Base-by-base conservation (phyloP, 768 basidiomycete genomes). In the Cubamyces sp. region DNA sequence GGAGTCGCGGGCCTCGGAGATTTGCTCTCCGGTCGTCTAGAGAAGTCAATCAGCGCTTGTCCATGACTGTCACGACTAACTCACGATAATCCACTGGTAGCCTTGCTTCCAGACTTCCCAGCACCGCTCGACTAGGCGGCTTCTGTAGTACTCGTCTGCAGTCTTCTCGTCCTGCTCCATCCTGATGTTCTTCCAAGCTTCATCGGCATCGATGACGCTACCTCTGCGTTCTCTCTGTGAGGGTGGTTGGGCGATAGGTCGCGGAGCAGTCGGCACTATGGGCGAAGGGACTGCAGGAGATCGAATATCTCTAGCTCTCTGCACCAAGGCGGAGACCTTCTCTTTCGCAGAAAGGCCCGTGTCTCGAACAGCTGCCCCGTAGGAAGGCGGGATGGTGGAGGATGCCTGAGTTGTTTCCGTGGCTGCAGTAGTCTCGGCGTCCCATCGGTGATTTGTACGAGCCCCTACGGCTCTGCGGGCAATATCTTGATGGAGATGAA, bases 61-160 rank as follows among this genome's bases (percentile, higher is more conserved):
- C 47, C 55, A 64, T 61, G 52, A 54, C 61, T 67, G 56, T 37
- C 23, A 51, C 60, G 60, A 23, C 41, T 60, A 43, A 78, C 91
- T 61, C 75, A 93, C 93, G 62, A 79, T 74, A 67, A 91, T 84
- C 91, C 92, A 93, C 47, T 82, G 74, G 67, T 82, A 83, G 2
- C 87, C 86, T 68, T 85, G 83, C 48, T 77, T 79, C 93, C 93
- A 95, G 61, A 87, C 82, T 50, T 87, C 83, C 85, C 87, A 90
- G 68, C 85, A 92, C 16, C 84, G 84, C 68, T 87, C 86, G 26
- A 91, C 54, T 59, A 94, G 74, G 54, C 79, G 81, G 54, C 86
- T 83, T 30, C 84, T 76, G 46, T 87, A 79, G 72, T 87, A 92
- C 57, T 78, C 77, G 71, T 87, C 90, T 19, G 93, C 93, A 28